These are phyloP conservation scores for Chalciporus pseudorubinellus DNA, from an alignment of 768 basidiomycete genomes.

Conservation along the genomic window DNA sequence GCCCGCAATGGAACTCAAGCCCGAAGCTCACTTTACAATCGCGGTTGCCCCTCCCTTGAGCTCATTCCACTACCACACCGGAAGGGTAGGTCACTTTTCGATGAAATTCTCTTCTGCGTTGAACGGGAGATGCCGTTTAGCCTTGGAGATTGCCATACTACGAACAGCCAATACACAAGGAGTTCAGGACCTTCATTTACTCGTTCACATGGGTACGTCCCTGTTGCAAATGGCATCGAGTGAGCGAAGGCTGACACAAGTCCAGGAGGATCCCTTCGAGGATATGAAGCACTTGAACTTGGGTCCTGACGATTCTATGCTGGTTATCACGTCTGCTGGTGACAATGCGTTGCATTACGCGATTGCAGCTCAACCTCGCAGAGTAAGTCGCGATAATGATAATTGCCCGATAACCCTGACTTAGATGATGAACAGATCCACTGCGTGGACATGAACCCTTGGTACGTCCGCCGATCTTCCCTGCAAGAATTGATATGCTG, in stretches of 20 bases:
- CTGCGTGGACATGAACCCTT: slow-evolving; percentile 74
- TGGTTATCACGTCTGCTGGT: slow-evolving; percentile 75
- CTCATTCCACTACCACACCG: slow-evolving; percentile 61
- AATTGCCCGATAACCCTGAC: background rate
- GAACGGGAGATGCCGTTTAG: slow-evolving; percentile 27
- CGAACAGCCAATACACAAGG: slow-evolving; percentile 65
- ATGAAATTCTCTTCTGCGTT: background rate
- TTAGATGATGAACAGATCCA: slow-evolving; percentile 43
- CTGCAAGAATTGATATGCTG: background rate
- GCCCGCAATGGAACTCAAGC: slow-evolving; percentile 29
- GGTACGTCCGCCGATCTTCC: slow-evolving; percentile 25
- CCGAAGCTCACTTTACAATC: slow-evolving; percentile 35
- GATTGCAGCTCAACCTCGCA: slow-evolving; percentile 56
- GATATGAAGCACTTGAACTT: slow-evolving; percentile 66
- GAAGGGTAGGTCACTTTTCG: slow-evolving; percentile 35
- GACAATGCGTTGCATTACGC: slow-evolving; percentile 83
- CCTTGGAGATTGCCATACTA: slow-evolving; percentile 71
- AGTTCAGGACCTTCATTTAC: slow-evolving; percentile 62
- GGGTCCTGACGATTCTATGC: slow-evolving; percentile 58
- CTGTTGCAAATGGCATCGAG: background rate
- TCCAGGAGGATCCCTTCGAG: slow-evolving; percentile 68
- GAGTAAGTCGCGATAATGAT: slow-evolving; percentile 32
- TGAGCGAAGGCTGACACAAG: background rate
- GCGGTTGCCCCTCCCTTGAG: slow-evolving; percentile 54
- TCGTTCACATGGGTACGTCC: slow-evolving; percentile 55